phyloP scores from a whole-genome alignment of 139 green algal genomes.

The Chlorella sp. region DNA sequence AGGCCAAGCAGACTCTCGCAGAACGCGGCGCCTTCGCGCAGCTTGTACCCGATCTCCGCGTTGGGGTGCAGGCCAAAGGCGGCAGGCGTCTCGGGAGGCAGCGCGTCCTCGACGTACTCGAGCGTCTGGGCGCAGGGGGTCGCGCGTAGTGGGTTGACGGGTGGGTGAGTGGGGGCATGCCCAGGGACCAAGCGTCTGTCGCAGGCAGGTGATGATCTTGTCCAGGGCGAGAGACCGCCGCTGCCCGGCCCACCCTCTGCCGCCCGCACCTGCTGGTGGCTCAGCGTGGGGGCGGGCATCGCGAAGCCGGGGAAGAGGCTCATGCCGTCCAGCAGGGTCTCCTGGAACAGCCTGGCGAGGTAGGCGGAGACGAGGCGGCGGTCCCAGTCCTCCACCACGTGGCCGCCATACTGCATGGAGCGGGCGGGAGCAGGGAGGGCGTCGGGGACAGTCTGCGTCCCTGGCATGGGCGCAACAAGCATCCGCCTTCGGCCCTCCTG shows the following conservation, averaged over 20 bases:
- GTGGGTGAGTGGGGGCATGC: too few relatives aligned
- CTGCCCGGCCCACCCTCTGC: not conserved
- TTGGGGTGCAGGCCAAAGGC: slow-evolving; percentile 93
- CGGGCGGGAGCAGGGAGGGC: too few relatives aligned
- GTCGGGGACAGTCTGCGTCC: too few relatives aligned
- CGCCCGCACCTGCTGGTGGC: not conserved
- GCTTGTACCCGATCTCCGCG: slow-evolving; percentile 91
- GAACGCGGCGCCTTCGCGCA: slow-evolving; percentile 76
- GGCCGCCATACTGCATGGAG: slow-evolving; percentile 95
- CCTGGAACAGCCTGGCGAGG: slow-evolving; percentile 80
- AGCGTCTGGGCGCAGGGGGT: slow-evolving; percentile 55
- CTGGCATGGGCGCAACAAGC: too few relatives aligned
- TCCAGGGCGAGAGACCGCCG: too few relatives aligned
- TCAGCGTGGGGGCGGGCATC: slow-evolving; percentile 48
- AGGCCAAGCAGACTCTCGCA: slow-evolving; percentile 56
- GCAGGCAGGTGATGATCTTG: too few relatives aligned
- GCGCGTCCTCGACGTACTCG: slow-evolving; percentile 80
- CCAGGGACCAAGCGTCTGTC: too few relatives aligned
- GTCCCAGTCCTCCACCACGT: slow-evolving; percentile 95
- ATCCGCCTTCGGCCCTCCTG: too few relatives aligned
- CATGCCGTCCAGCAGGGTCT: slow-evolving; percentile 79
- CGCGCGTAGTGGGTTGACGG: too few relatives aligned
- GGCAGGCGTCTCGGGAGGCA: slow-evolving; percentile 80
- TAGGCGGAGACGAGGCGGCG: slow-evolving; percentile 80
- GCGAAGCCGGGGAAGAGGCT: slow-evolving; percentile 83